A percentile compares a stretch with the other conserved stretches of the same genome.
These are phyloP conservation scores for Lentinus brumalis DNA, from an alignment of 768 basidiomycete species.

Conservation along the genomic window DNA sequence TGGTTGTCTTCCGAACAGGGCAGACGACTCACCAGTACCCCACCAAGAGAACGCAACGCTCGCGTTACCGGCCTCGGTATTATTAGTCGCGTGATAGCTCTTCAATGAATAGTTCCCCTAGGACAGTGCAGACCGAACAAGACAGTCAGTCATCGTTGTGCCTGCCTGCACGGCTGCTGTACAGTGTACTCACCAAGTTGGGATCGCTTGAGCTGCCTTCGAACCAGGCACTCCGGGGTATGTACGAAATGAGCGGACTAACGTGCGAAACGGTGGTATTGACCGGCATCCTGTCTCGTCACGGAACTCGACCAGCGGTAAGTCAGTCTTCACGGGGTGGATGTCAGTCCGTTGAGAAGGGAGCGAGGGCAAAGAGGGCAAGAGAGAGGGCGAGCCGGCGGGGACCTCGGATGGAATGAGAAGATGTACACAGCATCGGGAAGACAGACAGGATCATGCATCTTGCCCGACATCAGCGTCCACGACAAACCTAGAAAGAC, in stretches of 20 bases:
- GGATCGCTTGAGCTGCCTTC: conserved; percentile 12
- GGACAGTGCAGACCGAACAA: not conserved
- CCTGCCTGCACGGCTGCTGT: not conserved
- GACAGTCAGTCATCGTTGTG: not conserved
- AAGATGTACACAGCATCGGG: not conserved
- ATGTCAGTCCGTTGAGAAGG: not conserved
- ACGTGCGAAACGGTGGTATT: conserved; percentile 25
- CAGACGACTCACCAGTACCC: conserved; percentile 17
- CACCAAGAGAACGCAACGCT: conserved; percentile 18
- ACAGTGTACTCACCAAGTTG: conserved; percentile 5
- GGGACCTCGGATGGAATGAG: not conserved
- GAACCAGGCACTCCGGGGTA: conserved; percentile 26
- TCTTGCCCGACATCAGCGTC: not conserved
- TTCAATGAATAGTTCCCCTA: conserved; percentile 3
- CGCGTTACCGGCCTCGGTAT: conserved; percentile 1
- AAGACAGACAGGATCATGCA: not conserved
- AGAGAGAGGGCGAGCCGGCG: not conserved
- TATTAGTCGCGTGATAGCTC: conserved; percentile 22
- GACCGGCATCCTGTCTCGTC: conserved; percentile 7
- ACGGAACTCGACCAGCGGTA: not conserved
- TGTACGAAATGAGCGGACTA: conserved; percentile 25
- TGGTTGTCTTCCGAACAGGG: not conserved
- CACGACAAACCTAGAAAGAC: not conserved
- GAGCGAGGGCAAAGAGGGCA: not conserved
- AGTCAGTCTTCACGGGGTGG: not conserved